phyloP scores from a whole-genome alignment of 1,284 basidiomycete genomes.

The Tilletia setariae region DNA sequence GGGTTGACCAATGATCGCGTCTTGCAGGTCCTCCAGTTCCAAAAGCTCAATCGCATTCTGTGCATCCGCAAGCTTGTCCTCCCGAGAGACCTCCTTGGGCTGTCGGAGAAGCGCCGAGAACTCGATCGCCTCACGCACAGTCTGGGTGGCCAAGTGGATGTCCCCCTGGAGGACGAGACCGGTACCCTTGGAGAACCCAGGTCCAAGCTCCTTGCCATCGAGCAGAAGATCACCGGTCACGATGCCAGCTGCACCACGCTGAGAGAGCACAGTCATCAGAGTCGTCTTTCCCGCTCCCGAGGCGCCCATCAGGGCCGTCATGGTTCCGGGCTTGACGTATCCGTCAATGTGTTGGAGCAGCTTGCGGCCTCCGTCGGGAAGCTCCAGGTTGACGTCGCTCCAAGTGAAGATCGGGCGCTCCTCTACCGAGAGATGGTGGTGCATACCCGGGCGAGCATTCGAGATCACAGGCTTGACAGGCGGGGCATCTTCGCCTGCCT shows the following conservation, averaged over 20 bases:
- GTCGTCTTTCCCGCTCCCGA: constrained; percentile 29
- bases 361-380: constrained; percentile 22
- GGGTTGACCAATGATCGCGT: constrained; percentile 41
- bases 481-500: constrained; percentile 12
- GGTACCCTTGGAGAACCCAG: constrained; percentile 25
- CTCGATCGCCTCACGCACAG: constrained; percentile 43
- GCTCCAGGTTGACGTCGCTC: constrained; percentile 24
- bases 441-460: background rate
- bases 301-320: constrained; percentile 25
- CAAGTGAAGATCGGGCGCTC: constrained; percentile 27
- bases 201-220: constrained; percentile 25
- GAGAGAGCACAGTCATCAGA: constrained; percentile 25
- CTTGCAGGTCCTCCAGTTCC: constrained; percentile 34
- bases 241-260: constrained; percentile 22
- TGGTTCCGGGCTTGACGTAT: constrained; percentile 23
- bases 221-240: constrained; percentile 25
- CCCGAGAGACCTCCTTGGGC: constrained; percentile 31
- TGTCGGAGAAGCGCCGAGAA: constrained; percentile 45
- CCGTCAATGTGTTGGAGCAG: constrained; percentile 29
- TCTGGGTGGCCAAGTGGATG: constrained; percentile 38
- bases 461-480: background rate
- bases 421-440: background rate
- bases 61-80: constrained; percentile 36
- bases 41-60: constrained; percentile 37
- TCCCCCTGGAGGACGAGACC: constrained; percentile 32